Base-by-base conservation (phyloP, 1,139 yeast genomes). In the Pichia kudriavzevii region DNA sequence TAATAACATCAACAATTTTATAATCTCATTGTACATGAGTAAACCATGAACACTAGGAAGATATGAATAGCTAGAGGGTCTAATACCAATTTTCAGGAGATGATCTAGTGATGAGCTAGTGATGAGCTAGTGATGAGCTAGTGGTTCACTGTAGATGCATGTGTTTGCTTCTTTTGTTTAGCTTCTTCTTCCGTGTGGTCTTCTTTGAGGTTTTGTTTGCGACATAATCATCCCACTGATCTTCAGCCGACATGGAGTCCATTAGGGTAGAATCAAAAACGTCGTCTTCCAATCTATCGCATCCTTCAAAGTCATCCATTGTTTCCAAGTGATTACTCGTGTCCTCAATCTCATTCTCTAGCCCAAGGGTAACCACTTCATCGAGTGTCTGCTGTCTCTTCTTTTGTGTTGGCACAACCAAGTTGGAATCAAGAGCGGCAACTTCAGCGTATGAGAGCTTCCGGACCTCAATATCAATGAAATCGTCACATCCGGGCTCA, bases 391-490 rank as follows among this genome's bases (percentile, higher is more conserved):
- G n/a, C n/a, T n/a, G n/a, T n/a, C 7, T 18, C 22, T 13, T 8
- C 5, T 3, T 26, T 15, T 12, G 20, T 12, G 9, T n/a, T n/a
- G n/a, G n/a, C n/a, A n/a, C 11, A 11, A 7, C 29, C 11, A 5
- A 16, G 7, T 16, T 5, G 15, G n/a, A 11, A n/a, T 49, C 44
- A 32, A 63, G 49, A 8, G 64, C 54, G n/a, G 70, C 71, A 17
- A 63, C 72, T 55, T 70, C 76, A 4, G 74, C 74, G 44, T 69
- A 69, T 7, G 75, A 66, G 42, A 68, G 53, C 34, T 63, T 60
- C 31, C 72, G 63, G 35, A 67, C 49, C 33, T 61, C 61, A 35
- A 70, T 64, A 37, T 63, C 64, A 24, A 71, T 59, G 44, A 66
- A 69, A 28, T 61, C 72, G 18, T 59, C n/a, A n/a, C n/a, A n/a